These are phyloP conservation scores for Tremella yokohamensis DNA, from an alignment of 768 basidiomycete genomes.

Conservation along the genomic window DNA sequence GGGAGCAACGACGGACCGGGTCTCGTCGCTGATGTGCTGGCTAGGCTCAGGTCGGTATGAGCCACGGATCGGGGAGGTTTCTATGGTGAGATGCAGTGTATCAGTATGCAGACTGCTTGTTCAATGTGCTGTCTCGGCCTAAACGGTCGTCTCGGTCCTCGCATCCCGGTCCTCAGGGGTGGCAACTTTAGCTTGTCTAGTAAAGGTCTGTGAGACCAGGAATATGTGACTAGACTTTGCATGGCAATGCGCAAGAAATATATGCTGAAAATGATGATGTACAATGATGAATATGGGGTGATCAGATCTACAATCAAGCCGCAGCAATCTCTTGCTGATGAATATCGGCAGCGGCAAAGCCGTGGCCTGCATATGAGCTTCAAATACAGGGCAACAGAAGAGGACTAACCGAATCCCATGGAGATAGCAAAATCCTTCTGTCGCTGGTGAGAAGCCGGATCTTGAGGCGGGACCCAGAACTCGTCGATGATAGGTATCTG, in stretches of 20 bases:
- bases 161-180: too few species aligned
- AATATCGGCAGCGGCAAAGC: conserved; percentile 8
- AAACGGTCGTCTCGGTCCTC: too few species aligned
- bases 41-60: conserved; percentile 16
- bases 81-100: too few species aligned
- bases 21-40: conserved; percentile 42
- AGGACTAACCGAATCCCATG: conserved; percentile 64
- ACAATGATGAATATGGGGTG: too few species aligned
- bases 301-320: not conserved
- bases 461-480: conserved; percentile 82
- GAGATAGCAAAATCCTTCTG: conserved; percentile 78
- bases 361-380: conserved; percentile 8
- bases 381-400: not conserved
- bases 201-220: too few species aligned
- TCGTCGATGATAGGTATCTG: conserved; percentile 93
- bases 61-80: too few species aligned
- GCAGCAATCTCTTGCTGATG: not conserved
- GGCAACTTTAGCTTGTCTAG: too few species aligned
- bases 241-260: too few species aligned
- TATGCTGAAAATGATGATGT: too few species aligned
- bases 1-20: conserved; percentile 44
- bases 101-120: too few species aligned
- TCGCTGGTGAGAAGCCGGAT: conserved; percentile 66
- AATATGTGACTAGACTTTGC: too few species aligned
- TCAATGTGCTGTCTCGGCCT: too few species aligned